A percentile compares a stretch with the other conserved stretches of the same genome.
These are phyloP conservation scores for Posidonia australis DNA, from an alignment of 106 monocot genomes.

Conservation along the genomic window DNA sequence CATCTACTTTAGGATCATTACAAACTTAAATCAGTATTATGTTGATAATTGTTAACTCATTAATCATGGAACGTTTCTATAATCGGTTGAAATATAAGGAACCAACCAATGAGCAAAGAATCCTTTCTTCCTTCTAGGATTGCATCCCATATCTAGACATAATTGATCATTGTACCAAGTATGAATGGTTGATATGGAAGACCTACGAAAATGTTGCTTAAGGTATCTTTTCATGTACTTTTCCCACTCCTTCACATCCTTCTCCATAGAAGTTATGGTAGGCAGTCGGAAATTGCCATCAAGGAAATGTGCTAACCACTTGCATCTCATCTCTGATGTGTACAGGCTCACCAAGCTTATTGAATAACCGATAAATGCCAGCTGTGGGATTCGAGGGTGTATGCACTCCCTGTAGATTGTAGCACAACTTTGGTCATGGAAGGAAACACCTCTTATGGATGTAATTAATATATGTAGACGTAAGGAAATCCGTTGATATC, in stretches of 20 bases:
- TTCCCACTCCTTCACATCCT: conserved; percentile 3
- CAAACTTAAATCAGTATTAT: too few relatives aligned
- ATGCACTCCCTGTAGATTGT: conserved; percentile 9
- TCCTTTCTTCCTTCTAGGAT: conserved; percentile 10
- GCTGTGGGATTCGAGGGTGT: conserved; percentile 9
- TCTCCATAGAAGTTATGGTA: conserved; percentile 7
- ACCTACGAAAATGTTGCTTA: not conserved
- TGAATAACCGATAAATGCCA: conserved; percentile 14
- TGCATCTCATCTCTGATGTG: conserved; percentile 19
- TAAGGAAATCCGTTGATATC: too few relatives aligned
- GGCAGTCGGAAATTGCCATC: conserved; percentile 7
- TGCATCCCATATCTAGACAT: conserved; percentile 13
- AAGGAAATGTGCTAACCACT: conserved; percentile 13
- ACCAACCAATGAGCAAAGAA: too few relatives aligned
- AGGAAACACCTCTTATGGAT: too few relatives aligned
- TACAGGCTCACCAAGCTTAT: conserved; percentile 6
- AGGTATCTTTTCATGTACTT: conserved; percentile 5
- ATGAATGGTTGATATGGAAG: not conserved
- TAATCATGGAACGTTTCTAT: too few relatives aligned
- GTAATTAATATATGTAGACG: too few relatives aligned
- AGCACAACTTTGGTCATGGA: too few relatives aligned
- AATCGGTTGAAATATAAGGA: too few relatives aligned
- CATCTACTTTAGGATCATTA: too few relatives aligned
- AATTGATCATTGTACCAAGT: conserved; percentile 17
- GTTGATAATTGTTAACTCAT: too few relatives aligned